A percentile compares a stretch with the other conserved stretches of the same genome.
phyloP scores from a whole-genome alignment of 352 stramenopile species.

The Pythium periplocum region DNA sequence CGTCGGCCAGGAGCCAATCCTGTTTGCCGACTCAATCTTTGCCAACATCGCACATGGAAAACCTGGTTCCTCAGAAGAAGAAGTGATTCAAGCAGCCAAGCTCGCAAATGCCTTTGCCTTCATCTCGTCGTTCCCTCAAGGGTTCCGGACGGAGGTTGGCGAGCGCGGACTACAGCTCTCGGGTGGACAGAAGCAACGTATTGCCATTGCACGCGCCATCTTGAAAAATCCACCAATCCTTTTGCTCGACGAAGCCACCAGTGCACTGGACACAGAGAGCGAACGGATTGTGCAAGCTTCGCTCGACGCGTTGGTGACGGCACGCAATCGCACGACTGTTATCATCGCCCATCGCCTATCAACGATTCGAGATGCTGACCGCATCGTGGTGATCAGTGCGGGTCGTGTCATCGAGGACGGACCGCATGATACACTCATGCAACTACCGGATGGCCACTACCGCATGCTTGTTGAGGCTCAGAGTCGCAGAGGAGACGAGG shows the following conservation, averaged over 20 bases:
- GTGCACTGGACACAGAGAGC: slow-evolving; percentile 74
- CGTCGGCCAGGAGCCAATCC: slow-evolving; percentile 78
- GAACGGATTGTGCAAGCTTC: slow-evolving; percentile 81
- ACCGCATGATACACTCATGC: slow-evolving; percentile 90
- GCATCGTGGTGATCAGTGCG: slow-evolving; percentile 92
- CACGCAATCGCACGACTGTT: slow-evolving; percentile 79
- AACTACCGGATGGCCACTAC: slow-evolving; percentile 38
- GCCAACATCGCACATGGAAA: slow-evolving; percentile 21
- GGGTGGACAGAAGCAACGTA: slow-evolving; percentile 92
- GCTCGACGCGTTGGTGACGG: slow-evolving; percentile 48
- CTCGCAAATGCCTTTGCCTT: slow-evolving; percentile 31
- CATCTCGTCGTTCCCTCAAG: slow-evolving; percentile 78
- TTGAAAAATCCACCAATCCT: slow-evolving; percentile 87
- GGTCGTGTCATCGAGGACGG: slow-evolving; percentile 91
- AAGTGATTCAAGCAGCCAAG: slow-evolving; percentile 11
- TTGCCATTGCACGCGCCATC: slow-evolving; percentile 91
- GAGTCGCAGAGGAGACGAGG: slow-evolving; percentile 1
- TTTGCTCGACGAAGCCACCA: slow-evolving; percentile 89
- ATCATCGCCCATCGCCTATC: slow-evolving; percentile 93
- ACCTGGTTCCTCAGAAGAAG: background rate
- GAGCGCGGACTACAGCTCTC: slow-evolving; percentile 85
- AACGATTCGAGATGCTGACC: slow-evolving; percentile 92
- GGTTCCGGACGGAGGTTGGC: slow-evolving; percentile 86
- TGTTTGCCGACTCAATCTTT: slow-evolving; percentile 22
- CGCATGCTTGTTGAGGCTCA: slow-evolving; percentile 36